Conservation (phyloP, 257 asterid species). For the Linaria vulgaris region DNA sequence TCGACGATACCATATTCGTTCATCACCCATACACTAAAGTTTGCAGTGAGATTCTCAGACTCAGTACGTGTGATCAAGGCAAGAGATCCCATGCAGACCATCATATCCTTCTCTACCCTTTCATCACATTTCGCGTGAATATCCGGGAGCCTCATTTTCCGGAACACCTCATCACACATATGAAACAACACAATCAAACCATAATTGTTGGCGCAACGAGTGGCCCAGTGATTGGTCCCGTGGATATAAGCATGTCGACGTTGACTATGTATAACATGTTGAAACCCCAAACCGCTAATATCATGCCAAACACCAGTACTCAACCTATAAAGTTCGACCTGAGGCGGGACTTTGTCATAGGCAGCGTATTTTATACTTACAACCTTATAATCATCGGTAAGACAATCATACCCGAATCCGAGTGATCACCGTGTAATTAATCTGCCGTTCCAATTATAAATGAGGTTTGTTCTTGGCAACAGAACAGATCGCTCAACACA, state of each 20-base stretch:
- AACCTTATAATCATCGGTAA: conserved; percentile 38
- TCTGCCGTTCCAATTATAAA: conserved; percentile 36
- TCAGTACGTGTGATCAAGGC: conserved; percentile 27
- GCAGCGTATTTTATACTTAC: conserved; percentile 37
- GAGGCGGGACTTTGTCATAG: conserved; percentile 17
- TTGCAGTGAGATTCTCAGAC: background rate
- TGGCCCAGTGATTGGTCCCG: conserved; percentile 45
- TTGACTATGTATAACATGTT: conserved; percentile 22
- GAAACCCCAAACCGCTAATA: conserved; percentile 26
- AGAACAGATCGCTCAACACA: conserved; percentile 29
- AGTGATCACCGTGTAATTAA: conserved; percentile 36
- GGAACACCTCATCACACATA: conserved; percentile 38
- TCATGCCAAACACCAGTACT: conserved; percentile 46
- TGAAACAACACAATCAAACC: conserved; percentile 38
- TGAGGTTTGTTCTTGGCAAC: conserved; percentile 41
- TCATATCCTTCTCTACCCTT: conserved; percentile 22
- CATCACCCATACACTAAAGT: conserved; percentile 46
- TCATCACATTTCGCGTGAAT: conserved; percentile 12
- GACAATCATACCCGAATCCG: conserved; percentile 46
- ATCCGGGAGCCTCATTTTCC: conserved; percentile 32
- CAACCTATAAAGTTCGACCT: conserved; percentile 42
- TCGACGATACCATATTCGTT: conserved; percentile 36
- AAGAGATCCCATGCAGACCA: conserved; percentile 27
- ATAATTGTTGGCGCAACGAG: conserved; percentile 6
- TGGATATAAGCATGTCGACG: conserved; percentile 27